Conservation (phyloP, 495 filamentous ascomycete species). For the Neurospora sp. region DNA sequence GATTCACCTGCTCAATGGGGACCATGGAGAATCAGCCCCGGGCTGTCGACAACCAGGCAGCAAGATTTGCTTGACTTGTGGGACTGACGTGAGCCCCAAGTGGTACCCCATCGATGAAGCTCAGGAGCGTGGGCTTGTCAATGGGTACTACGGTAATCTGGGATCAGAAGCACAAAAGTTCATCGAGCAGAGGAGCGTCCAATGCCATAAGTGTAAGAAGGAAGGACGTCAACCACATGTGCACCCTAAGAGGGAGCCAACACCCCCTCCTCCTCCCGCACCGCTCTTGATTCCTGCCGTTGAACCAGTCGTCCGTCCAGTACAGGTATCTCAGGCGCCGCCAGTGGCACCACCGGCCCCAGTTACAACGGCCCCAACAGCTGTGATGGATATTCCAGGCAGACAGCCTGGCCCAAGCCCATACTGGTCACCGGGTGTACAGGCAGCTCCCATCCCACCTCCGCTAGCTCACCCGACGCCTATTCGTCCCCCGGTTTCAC, state of each 20-base stretch:
- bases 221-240: slow-evolving; percentile 25
- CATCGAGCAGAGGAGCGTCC: slow-evolving; percentile 39
- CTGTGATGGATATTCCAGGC: neutral
- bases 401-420: slow-evolving; percentile 11
- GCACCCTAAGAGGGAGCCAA: slow-evolving; percentile 22
- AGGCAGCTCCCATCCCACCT: slow-evolving; percentile 4
- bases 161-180: slow-evolving; percentile 36
- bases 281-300: neutral
- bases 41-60: slow-evolving; percentile 21
- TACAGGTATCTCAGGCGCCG: slow-evolving; percentile 36
- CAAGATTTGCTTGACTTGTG: slow-evolving; percentile 47
- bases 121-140: slow-evolving; percentile 31
- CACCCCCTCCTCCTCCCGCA: slow-evolving; percentile 23
- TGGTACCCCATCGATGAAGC: slow-evolving; percentile 44
- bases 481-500: slow-evolving; percentile 9
- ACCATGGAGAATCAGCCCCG: slow-evolving; percentile 6
- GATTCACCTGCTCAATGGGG: slow-evolving; percentile 18
- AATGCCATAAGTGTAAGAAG: slow-evolving; percentile 49
- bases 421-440: slow-evolving; percentile 14
- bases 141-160: slow-evolving; percentile 29
- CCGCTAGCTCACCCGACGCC: slow-evolving; percentile 6
- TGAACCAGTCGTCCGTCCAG: neutral
- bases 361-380: neutral
- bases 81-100: slow-evolving; percentile 48
- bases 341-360: slow-evolving; percentile 31